Base-by-base conservation (phyloP, 2,329 filamentous ascomycete genomes). In the Fusarium succisae region DNA sequence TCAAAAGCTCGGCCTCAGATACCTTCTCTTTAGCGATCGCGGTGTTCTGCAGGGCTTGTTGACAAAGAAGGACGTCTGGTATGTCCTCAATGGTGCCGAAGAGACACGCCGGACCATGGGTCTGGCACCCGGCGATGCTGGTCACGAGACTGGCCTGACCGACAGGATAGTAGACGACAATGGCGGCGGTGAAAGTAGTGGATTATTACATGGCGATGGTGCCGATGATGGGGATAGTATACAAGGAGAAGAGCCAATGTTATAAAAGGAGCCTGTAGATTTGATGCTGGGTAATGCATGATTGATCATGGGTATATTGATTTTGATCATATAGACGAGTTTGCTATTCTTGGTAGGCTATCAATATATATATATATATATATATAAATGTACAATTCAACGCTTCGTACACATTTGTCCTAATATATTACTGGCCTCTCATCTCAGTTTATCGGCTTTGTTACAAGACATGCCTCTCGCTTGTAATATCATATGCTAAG, bases 41-140 rank as follows among this genome's bases (percentile, higher is more conserved):
- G 96, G 96, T 26, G 89, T 90, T 56, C 84, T 99, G 44, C 91
- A 94, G 81, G 96, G 96, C 0, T 82, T 99, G 54, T 85, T 98
- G 76, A 99, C 96, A 26, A 98, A 98, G 86, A 99, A 99, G 85
- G 96, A 99, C 83, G 92, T 97, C 39, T 98, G 95, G 94, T 95
- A 94, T 81, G 91, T 98, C 44, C 86, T 98, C 51, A 94, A 98
- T 80, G 94, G 92, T 47, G 91, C 90, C 15, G 91, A 92, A 73
- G 90, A 91, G 80, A 89, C 88, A 62, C 84, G 87, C 32, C 83
- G 86, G 26, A 85, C 82, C 9, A 79, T 78, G 59, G 80, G 78
- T 13, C 44, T 79, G n/a, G 63, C 74, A 20, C 48, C 67, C 15
- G 28, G 53, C 24, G 70, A 64, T 39, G 54, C 58, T 15, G 75